Base-by-base conservation (phyloP, 2,329 filamentous ascomycete species). In the Sclerotiophoma versabilis region DNA sequence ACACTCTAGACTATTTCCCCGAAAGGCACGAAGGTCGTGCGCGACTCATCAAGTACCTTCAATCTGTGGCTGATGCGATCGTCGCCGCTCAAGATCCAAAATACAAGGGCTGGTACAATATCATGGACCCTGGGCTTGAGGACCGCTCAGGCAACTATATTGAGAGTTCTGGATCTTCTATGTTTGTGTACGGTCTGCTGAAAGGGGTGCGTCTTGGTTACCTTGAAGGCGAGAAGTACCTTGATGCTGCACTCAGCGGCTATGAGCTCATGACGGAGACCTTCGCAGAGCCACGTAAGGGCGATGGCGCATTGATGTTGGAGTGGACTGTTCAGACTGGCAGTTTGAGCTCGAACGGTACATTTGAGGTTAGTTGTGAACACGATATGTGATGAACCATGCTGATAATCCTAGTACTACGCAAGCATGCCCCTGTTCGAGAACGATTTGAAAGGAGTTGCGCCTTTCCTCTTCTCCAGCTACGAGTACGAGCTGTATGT, bases 111-210 rank as follows among this genome's bases (percentile, higher is more conserved):
- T 86, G 84, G 79, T 86, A 83, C 81, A 75, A 85, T 52, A 74
- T 86, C 39, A 80, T 86, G 75, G 79, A 78, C 57, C 77, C 78
- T 0, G 78, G 77, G 1, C 34, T 54, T 5, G 45, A 53, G 23
- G 14, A 9, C n/a, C 64, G 68, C 5, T 52, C 76, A 22, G 81
- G 80, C 0, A 87, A 87, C 65, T 87, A 85, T 65, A 77, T 87
- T 36, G 84, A 87, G 73, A 82, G 81, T 32, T 85, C 82, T 43
- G 83, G 79, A 10, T 81, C 80, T 14, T 81, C 81, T 2, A 84
- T 87, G 80, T 86, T 85, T 58, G 76, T 79, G 0, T 84, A 82
- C 51, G 80, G 80, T 0, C 70, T 83, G 57, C 65, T 85, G 12
- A 80, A 77, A 59, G 83, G 51, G 23, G 26, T 49, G 19, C 34